These are phyloP conservation scores for Scenedesmus sp. DNA, from an alignment of 163 green algal species.

Conservation along the genomic window DNA sequence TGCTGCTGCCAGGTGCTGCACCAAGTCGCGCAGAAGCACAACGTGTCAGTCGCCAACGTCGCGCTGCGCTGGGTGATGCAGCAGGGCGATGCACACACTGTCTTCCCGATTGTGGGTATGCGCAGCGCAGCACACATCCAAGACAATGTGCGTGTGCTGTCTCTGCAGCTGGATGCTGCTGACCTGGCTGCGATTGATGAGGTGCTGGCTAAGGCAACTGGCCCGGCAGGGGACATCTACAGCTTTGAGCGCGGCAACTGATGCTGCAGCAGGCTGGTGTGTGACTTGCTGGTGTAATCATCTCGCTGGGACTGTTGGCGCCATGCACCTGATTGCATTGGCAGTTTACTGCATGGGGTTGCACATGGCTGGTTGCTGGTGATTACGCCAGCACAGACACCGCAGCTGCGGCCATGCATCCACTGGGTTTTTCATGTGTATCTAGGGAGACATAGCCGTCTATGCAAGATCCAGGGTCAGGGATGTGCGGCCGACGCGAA, in stretches of 20 bases:
- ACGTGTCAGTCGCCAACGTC: constrained; percentile 66
- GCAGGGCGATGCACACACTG: constrained; percentile 56
- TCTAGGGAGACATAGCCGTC: no score
- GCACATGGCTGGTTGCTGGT: no score
- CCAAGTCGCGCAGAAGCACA: constrained; percentile 59
- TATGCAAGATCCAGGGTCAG: no score
- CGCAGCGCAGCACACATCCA: constrained; percentile 58
- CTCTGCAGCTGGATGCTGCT: constrained; percentile 52
- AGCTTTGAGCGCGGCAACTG: constrained; percentile 63
- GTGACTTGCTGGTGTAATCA: not conserved
- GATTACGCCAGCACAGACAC: no score
- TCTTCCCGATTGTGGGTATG: constrained; percentile 69
- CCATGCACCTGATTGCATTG: not conserved
- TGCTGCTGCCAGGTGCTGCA: constrained; percentile 50
- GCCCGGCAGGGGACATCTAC: constrained; percentile 64
- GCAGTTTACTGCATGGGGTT: no score
- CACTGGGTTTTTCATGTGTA: no score
- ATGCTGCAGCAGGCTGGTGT: not conserved
- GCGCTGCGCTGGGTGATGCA: constrained; percentile 68
- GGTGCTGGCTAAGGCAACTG: constrained; percentile 52
- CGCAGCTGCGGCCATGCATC: no score
- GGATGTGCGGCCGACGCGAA: no score
- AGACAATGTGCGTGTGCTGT: constrained; percentile 59
- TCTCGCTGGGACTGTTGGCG: no score
- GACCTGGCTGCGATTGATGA: constrained; percentile 58